Conservation (phyloP, 805 yeast genomes). For the Metschnikowia hibisci region DNA sequence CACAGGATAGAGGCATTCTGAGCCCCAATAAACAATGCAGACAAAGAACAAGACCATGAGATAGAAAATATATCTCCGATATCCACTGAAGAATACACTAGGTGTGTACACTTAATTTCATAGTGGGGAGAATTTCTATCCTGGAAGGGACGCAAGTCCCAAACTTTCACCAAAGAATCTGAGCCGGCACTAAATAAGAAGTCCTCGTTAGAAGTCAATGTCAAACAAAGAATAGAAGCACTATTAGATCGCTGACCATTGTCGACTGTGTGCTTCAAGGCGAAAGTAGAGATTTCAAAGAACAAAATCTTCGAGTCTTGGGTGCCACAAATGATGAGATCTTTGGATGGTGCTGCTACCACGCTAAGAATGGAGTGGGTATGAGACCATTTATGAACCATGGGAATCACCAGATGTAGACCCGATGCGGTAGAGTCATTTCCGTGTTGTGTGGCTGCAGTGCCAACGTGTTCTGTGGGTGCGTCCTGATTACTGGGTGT, state of each 20-base stretch:
- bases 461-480: neutral
- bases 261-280: constrained; percentile 44
- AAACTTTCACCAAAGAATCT: constrained; percentile 83
- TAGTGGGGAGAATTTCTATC: constrained; percentile 10
- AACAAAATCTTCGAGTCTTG: constrained; percentile 78
- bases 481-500: neutral
- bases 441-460: neutral
- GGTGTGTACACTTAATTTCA: constrained; percentile 44
- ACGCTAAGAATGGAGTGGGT: constrained; percentile 70
- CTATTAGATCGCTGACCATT: constrained; percentile 50
- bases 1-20: constrained; percentile 88
- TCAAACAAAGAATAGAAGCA: constrained; percentile 71
- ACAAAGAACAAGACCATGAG: constrained; percentile 56
- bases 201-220: constrained; percentile 50
- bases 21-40: constrained; percentile 77
- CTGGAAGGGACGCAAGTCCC: constrained; percentile 52
- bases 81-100: constrained; percentile 79
- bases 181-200: constrained; percentile 80
- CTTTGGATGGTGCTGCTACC: constrained; percentile 53
- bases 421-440: neutral
- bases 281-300: constrained; percentile 63
- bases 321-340: constrained; percentile 80
- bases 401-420: constrained; percentile 15
- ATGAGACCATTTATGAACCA: constrained; percentile 70
- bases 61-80: constrained; percentile 91